These are phyloP conservation scores for Claviceps sp. DNA, from an alignment of 2,329 filamentous ascomycete genomes.

Conservation along the genomic window DNA sequence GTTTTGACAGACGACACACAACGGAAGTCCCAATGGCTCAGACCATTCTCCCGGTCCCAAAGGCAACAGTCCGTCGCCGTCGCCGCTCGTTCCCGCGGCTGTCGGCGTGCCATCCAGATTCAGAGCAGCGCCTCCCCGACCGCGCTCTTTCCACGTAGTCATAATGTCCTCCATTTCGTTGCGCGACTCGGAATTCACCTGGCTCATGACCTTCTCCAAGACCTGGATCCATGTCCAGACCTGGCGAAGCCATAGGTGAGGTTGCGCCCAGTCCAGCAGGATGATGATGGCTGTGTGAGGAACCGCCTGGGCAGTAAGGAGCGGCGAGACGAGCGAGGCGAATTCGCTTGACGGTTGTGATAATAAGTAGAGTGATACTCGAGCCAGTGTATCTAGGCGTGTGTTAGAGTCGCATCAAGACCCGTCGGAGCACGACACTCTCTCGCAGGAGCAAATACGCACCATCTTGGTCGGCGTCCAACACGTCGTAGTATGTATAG, in stretches of 20 bases:
- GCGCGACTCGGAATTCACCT: slow-evolving; percentile 62
- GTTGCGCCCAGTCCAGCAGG: slow-evolving; percentile 89
- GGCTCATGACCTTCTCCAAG: slow-evolving; percentile 61
- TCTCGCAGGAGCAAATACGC: slow-evolving; percentile 12
- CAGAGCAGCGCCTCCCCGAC: slow-evolving; percentile 48
- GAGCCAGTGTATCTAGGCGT: slow-evolving; percentile 69
- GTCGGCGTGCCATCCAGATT: slow-evolving; percentile 49
- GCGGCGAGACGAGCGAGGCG: slow-evolving; percentile 66
- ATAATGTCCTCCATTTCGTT: slow-evolving; percentile 80
- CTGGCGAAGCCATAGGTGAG: slow-evolving; percentile 84
- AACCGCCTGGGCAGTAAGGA: slow-evolving; percentile 72
- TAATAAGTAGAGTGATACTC: slow-evolving; percentile 78
- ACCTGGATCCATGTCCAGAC: slow-evolving; percentile 82
- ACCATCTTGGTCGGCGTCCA: slow-evolving; percentile 91
- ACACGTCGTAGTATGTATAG: slow-evolving; percentile 89
- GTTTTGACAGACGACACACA: slow-evolving; percentile 94
- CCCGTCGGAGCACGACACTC: background rate
- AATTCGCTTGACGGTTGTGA: slow-evolving; percentile 76
- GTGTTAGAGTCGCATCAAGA: slow-evolving; percentile 10
- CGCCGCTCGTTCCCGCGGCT: slow-evolving; percentile 37
- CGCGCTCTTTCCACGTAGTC: slow-evolving; percentile 63
- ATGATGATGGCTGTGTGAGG: slow-evolving; percentile 80
- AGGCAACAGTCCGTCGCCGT: slow-evolving; percentile 59
- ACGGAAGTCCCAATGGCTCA: slow-evolving; percentile 69
- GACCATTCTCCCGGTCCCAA: slow-evolving; percentile 88